Evolutionary conservation across 2,329 filamentous ascomycete species (phyloP).

Genomic region (Seiridium cupressi): DNA sequence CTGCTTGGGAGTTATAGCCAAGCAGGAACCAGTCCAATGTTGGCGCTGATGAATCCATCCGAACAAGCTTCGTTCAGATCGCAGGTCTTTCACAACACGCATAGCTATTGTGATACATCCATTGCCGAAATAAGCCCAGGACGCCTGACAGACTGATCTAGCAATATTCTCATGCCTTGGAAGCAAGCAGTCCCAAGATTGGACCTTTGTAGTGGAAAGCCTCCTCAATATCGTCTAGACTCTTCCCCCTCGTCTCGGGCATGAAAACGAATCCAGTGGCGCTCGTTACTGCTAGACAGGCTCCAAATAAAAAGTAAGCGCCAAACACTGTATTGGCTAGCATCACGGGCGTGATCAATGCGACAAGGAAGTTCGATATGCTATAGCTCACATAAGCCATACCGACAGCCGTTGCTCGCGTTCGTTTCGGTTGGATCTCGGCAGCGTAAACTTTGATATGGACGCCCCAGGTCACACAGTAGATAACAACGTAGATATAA

Average conservation of each 20-base stretch:
- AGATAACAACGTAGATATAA: slow-evolving; percentile 48
- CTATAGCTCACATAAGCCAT: slow-evolving; percentile 54
- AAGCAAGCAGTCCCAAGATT: too few relatives aligned
- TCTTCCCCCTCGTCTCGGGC: slow-evolving; percentile 40
- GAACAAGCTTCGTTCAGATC: too few relatives aligned
- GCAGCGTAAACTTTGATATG: slow-evolving; percentile 52
- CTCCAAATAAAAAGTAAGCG: slow-evolving; percentile 45
- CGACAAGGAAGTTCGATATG: slow-evolving; percentile 43
- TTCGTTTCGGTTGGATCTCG: slow-evolving; percentile 55
- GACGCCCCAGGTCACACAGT: slow-evolving; percentile 50
- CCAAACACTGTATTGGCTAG: slow-evolving; percentile 36
- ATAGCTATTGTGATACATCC: too few relatives aligned
- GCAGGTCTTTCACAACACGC: too few relatives aligned
- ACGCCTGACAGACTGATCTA: too few relatives aligned
- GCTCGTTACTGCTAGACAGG: slow-evolving; percentile 34
- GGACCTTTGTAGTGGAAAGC: slow-evolving; percentile 9
- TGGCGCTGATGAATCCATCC: too few relatives aligned
- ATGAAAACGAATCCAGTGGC: slow-evolving; percentile 35
- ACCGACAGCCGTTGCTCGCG: slow-evolving; percentile 52
- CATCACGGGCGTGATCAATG: slow-evolving; percentile 40
- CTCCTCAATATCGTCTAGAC: slow-evolving; percentile 38
- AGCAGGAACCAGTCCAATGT: too few relatives aligned
- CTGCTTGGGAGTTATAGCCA: too few relatives aligned
- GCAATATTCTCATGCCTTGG: too few relatives aligned
- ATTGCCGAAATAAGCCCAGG: too few relatives aligned